Evolutionary conservation across 768 basidiomycete genomes (phyloP).

Genomic region (Mycena latifolia): DNA sequence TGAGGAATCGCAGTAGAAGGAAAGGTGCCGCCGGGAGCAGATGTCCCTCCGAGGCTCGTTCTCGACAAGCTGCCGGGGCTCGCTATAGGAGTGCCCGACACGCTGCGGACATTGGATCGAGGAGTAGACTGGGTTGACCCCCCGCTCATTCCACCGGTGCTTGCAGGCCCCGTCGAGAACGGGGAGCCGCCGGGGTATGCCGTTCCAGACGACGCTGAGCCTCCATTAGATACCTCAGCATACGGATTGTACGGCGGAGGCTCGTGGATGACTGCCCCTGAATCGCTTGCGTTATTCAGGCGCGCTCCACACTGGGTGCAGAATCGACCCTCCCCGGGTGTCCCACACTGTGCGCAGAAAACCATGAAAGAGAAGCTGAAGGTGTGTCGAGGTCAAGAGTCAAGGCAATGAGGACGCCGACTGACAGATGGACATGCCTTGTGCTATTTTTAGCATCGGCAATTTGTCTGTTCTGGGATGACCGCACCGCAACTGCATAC

Average conservation of each 20-base stretch:
- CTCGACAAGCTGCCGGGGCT: too few species aligned
- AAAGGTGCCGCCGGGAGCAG: constrained; percentile 20
- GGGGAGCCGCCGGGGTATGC: too few species aligned
- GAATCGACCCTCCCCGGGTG: constrained; percentile 33
- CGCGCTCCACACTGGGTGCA: constrained; percentile 32
- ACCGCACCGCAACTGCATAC: too few species aligned
- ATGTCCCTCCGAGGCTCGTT: constrained; percentile 18
- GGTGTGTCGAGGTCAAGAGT: not conserved
- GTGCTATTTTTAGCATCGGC: constrained; percentile 17
- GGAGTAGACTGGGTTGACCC: not conserved
- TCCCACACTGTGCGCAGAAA: constrained; percentile 33
- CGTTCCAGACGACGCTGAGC: too few species aligned
- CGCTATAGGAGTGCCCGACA: constrained; percentile 9
- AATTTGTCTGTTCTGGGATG: constrained; percentile 1
- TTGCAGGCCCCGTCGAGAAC: too few species aligned
- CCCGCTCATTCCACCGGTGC: constrained; percentile 5
- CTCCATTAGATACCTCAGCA: not conserved
- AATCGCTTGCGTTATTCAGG: not conserved
- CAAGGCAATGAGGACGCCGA: too few species aligned
- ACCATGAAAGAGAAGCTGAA: constrained; percentile 18
- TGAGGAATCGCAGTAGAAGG: not conserved
- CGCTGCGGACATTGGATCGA: constrained; percentile 15
- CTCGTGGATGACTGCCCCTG: not conserved
- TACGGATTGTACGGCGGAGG: constrained; percentile 16
- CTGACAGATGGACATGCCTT: constrained; percentile 22